Evolutionary conservation across 257 asterid genomes (phyloP).

Genomic region (Nicotiana benthamiana): DNA sequence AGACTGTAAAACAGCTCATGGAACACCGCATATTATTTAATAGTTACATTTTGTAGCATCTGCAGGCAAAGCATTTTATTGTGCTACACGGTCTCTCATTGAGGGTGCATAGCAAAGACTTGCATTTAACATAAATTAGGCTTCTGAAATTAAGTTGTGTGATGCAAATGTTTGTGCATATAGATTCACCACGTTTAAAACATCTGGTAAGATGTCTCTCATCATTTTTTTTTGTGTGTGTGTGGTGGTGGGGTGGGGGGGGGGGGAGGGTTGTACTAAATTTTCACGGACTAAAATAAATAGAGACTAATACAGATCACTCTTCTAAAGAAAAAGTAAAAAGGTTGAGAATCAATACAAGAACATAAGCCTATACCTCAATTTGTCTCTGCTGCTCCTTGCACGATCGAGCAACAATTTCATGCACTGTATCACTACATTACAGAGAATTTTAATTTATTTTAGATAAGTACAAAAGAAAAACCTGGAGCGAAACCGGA

Average conservation of each 20-base stretch:
- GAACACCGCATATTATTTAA: too few relatives aligned
- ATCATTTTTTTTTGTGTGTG: too few relatives aligned
- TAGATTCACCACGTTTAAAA: background rate
- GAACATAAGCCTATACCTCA: slow-evolving; percentile 43
- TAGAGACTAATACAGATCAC: background rate
- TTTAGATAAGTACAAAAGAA: background rate
- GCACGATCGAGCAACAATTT: slow-evolving; percentile 91
- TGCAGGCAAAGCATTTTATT: too few relatives aligned
- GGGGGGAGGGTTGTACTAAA: too few relatives aligned
- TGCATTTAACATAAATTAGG: too few relatives aligned
- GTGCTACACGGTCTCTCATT: too few relatives aligned
- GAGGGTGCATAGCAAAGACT: too few relatives aligned
- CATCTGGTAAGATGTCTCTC: background rate
- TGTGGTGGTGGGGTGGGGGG: background rate
- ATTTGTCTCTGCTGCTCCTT: slow-evolving; percentile 97
- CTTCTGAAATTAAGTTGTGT: too few relatives aligned
- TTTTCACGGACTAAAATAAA: background rate
- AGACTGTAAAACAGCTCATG: too few relatives aligned
- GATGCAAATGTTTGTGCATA: background rate
- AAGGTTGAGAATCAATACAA: background rate
- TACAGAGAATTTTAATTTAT: slow-evolving; percentile 9
- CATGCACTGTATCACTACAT: slow-evolving; percentile 78
- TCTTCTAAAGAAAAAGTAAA: background rate
- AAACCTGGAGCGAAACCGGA: background rate
- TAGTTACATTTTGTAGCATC: too few relatives aligned